Conservation (phyloP, 2,329 filamentous ascomycete species). For the Leptodontidium sp. region DNA sequence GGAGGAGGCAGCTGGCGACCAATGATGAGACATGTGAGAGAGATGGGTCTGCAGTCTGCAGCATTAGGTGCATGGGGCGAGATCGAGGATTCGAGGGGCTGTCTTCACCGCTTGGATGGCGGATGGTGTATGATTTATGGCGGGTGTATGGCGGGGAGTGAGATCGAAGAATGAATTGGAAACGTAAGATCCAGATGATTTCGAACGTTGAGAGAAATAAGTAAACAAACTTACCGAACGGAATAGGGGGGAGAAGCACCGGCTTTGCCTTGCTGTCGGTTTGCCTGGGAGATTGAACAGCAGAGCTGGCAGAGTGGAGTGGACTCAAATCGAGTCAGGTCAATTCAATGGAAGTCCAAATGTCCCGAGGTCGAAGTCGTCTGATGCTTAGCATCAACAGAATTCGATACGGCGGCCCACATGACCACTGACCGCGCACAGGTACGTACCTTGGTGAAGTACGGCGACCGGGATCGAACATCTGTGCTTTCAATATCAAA, state of each 20-base stretch:
- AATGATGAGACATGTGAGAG: constrained; percentile 28
- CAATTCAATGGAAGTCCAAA: too few species aligned
- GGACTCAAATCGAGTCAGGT: too few species aligned
- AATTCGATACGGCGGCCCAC: constrained; percentile 27
- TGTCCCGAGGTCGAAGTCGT: too few species aligned
- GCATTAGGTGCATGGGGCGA: constrained; percentile 28
- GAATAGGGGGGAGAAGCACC: neutral
- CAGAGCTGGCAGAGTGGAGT: too few species aligned
- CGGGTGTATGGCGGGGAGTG: neutral
- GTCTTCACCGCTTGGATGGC: constrained; percentile 30
- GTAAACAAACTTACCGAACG: constrained; percentile 13
- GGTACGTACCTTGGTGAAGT: neutral
- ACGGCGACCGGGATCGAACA: neutral
- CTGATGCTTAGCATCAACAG: neutral
- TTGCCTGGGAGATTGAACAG: neutral
- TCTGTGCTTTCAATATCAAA: constrained; percentile 25
- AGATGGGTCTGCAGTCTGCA: constrained; percentile 29
- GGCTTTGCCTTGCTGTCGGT: neutral
- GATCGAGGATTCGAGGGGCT: constrained; percentile 15
- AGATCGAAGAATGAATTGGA: neutral
- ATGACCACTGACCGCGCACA: neutral
- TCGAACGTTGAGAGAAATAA: neutral
- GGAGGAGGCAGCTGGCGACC: constrained; percentile 22
- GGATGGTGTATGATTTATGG: neutral
- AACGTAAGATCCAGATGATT: neutral